Evolutionary conservation across 2,329 filamentous ascomycete species (phyloP), one percentile per base, ranked within the genome.

Genomic region (Tricladium varicosporioides): DNA sequence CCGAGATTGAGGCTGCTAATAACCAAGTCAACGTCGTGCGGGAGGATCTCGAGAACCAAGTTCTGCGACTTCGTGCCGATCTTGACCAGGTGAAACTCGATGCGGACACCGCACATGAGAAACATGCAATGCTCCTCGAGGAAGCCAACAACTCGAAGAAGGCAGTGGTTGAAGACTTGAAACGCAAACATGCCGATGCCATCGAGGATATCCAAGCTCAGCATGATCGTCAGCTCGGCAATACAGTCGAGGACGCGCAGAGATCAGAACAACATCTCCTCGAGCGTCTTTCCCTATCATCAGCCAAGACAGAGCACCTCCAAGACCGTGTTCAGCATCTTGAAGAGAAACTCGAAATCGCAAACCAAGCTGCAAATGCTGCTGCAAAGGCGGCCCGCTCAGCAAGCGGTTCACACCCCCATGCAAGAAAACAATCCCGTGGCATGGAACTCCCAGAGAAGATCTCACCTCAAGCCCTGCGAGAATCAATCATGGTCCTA

Each of bases 401-500:
- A 40, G 55, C 57, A 15, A 62, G 55, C 42, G 57, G 45, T 13
- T 60, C 63, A 2, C 44, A 57, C 5, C 49, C 60, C 3, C 22
- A 27, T 31, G 18, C 51, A 13, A 54, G 50, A 31, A 75, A 72
- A 64, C 70, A 69, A 31, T 71, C 74, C n/a, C 74, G 76, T 43
- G 69, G 69, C 15, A 71, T 76, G 58, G 80, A 81, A 18, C 74
- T 86, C 3, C 89, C 91, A 0, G 91, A 94, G 71, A 96, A 89
- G 78, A 91, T 97, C 57, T 97, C 93, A 2, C 91, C 92, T 0
- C 93, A 97, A 73, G 94, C 94, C 5, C 82, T 99, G 32, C 88
- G 94, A 31, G 94, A 99, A 74, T 96, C 92, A 0, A 97, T 99
- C 69, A 86, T 96, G 74, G 94, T 97, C 15, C 80, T 99, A 22